phyloP scores from a whole-genome alignment of 345 rosid species.

The Moricandia moricandioides region DNA sequence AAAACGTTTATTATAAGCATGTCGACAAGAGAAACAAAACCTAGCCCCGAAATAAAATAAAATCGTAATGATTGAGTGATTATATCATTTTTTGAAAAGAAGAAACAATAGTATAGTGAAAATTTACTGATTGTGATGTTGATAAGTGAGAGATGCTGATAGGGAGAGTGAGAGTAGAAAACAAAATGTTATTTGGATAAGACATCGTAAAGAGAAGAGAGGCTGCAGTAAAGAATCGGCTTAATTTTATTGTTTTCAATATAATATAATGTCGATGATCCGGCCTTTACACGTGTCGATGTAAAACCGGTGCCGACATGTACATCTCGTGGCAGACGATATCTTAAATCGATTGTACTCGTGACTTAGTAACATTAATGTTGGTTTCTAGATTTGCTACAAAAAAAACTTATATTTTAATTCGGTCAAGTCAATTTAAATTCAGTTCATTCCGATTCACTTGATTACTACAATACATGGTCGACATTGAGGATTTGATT shows the following conservation, averaged over 20 bases:
- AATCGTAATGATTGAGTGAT: neutral
- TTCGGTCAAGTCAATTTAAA: slow-evolving; percentile 32
- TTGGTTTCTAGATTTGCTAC: slow-evolving; percentile 11
- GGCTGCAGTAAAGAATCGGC: slow-evolving; percentile 4
- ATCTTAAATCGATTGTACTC: neutral
- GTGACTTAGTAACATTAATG: neutral
- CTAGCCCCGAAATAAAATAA: neutral
- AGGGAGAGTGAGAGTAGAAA: neutral
- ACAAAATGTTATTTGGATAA: neutral
- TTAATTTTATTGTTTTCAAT: neutral
- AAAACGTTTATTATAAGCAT: neutral
- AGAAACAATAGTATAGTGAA: slow-evolving; percentile 14
- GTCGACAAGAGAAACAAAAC: slow-evolving; percentile 38
- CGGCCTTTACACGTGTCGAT: neutral
- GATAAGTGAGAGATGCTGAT: neutral
- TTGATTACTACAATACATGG: neutral
- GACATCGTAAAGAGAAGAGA: slow-evolving; percentile 8
- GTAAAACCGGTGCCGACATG: slow-evolving; percentile 21
- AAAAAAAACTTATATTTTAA: neutral
- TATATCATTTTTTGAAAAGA: neutral
- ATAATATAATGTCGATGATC: slow-evolving; percentile 31
- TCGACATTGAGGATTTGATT: slow-evolving; percentile 29
- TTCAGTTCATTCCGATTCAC: slow-evolving; percentile 13
- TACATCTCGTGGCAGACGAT: neutral
- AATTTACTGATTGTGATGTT: neutral